Evolutionary conservation across 441 rosid species (phyloP).

Genomic region (Eugenia klotzschiana): DNA sequence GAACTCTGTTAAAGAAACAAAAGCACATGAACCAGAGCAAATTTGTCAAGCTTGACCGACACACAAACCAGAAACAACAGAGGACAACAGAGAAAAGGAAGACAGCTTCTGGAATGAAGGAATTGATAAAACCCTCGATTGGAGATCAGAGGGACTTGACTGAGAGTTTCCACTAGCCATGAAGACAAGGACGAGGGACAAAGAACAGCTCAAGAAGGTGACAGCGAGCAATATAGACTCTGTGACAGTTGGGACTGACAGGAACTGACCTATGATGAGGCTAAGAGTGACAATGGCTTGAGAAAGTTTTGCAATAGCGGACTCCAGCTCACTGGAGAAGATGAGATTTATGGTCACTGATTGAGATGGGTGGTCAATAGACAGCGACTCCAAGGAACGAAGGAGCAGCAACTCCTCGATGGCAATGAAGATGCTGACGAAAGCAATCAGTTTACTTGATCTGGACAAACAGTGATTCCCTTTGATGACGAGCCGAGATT

Average conservation of each 20-base stretch:
- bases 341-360: not conserved
- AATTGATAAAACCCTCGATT: not conserved
- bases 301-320: not conserved
- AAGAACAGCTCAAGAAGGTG: constrained; percentile 28
- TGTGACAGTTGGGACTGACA: not conserved
- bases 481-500: not conserved
- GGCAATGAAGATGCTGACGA: not conserved
- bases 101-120: not conserved
- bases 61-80: not conserved
- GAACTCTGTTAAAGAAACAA: not conserved
- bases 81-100: not conserved
- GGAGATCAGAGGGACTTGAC: not conserved
- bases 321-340: not conserved
- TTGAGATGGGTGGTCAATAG: not conserved
- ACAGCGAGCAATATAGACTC: not conserved
- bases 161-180: not conserved
- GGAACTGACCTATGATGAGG: not conserved
- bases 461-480: not conserved
- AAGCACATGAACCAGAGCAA: not conserved
- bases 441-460: not conserved
- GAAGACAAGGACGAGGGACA: not conserved
- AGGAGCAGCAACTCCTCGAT: not conserved
- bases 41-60: not conserved
- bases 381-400: not conserved
- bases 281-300: not conserved